Evolutionary conservation across 768 basidiomycete genomes (phyloP).

Genomic region (Leccinum uliginosum): DNA sequence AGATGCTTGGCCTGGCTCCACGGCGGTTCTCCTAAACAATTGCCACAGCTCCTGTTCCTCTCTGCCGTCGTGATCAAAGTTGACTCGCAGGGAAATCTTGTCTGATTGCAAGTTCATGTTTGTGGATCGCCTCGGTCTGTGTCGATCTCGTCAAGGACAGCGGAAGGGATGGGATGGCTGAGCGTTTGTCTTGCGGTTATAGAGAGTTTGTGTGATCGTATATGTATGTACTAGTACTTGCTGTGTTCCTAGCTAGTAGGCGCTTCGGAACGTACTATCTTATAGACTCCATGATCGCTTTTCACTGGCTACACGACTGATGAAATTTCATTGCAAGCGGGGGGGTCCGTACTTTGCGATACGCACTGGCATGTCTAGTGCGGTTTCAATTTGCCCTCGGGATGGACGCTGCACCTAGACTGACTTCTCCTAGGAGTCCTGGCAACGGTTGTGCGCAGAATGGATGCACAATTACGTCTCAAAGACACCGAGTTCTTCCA

Average conservation of each 20-base stretch:
- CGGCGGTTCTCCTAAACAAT: constrained; percentile 17
- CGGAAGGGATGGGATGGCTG: not conserved
- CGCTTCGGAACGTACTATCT: constrained; percentile 3
- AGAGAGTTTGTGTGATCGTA: not conserved
- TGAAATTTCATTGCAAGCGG: not conserved
- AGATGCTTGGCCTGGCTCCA: constrained; percentile 27
- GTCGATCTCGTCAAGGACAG: not conserved
- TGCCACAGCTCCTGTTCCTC: constrained; percentile 18
- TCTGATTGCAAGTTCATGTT: constrained; percentile 6
- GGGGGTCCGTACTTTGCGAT: not conserved
- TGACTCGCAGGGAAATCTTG: constrained; percentile 9
- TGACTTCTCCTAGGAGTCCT: too few species aligned
- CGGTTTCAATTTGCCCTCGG: not conserved
- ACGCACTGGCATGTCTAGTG: not conserved
- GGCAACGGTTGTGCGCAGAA: not conserved
- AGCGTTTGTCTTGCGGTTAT: constrained; percentile 13
- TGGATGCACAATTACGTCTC: not conserved
- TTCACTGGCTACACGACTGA: not conserved
- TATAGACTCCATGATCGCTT: not conserved
- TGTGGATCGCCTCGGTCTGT: constrained; percentile 5
- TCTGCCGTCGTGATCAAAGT: not conserved
- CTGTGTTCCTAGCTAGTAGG: constrained; percentile 14
- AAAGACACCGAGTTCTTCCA: not conserved
- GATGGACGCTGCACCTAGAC: not conserved
- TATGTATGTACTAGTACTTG: constrained; percentile 9